Evolutionary conservation across 2,329 filamentous ascomycete species (phyloP).

Genomic region (Dothideomycetidae sp.): DNA sequence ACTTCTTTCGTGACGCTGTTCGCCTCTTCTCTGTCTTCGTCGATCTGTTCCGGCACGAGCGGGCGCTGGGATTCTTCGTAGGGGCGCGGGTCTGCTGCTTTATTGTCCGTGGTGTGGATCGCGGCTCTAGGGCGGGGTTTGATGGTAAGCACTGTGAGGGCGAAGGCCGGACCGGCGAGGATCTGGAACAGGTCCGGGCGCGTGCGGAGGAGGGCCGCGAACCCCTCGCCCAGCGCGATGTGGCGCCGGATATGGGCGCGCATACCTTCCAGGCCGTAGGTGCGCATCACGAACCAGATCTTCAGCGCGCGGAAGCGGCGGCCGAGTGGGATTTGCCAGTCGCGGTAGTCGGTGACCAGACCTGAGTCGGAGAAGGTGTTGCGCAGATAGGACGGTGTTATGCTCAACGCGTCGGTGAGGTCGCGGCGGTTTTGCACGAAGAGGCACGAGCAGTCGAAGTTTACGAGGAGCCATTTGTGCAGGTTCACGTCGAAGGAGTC

Average conservation of each 20-base stretch:
- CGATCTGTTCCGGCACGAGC: conserved; percentile 18
- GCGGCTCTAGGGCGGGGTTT: conserved; percentile 27
- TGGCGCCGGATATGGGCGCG: conserved; percentile 57
- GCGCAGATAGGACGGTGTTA: conserved; percentile 67
- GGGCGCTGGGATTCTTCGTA: conserved; percentile 18
- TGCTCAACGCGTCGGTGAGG: conserved; percentile 65
- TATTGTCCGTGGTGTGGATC: conserved; percentile 18
- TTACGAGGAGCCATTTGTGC: conserved; percentile 94
- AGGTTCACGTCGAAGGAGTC: conserved; percentile 92
- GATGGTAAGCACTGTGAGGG: conserved; percentile 61
- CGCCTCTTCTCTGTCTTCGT: conserved; percentile 36
- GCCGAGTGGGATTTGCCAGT: conserved; percentile 93
- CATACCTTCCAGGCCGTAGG: conserved; percentile 65
- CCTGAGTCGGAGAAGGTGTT: conserved; percentile 71
- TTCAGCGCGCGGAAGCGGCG: conserved; percentile 79
- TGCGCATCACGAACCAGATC: conserved; percentile 85
- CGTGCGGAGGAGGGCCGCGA: conserved; percentile 45
- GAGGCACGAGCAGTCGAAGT: conserved; percentile 74
- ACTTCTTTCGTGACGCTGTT: conserved; percentile 60
- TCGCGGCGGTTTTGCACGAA: conserved; percentile 62
- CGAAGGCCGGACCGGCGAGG: conserved; percentile 60
- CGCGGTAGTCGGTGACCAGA: conserved; percentile 83
- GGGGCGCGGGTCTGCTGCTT: conserved; percentile 16
- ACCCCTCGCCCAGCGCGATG: conserved; percentile 54
- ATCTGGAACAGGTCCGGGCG: conserved; percentile 61